Percentiles rank a stretch among this genome's conserved stretches.
Evolutionary conservation across 768 basidiomycete species (phyloP).

Genomic region (Kwoniella newhampshirensis): DNA sequence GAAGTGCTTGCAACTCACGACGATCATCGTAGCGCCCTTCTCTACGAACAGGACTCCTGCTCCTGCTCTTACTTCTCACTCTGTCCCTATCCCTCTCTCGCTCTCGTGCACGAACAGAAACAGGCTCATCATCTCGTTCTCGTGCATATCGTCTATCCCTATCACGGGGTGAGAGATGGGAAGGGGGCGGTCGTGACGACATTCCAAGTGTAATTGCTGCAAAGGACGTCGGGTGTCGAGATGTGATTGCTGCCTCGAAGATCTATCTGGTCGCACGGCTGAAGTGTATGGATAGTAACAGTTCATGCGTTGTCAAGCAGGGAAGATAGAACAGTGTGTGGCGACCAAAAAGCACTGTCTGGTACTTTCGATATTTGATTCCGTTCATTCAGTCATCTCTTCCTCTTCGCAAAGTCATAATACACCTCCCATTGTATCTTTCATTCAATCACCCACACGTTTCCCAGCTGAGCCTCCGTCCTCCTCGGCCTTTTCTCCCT

Average conservation of each 20-base stretch:
- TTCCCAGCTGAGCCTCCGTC: neutral
- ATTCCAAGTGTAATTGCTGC: too few relatives aligned
- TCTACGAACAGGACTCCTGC: conserved; percentile 16
- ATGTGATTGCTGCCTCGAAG: too few relatives aligned
- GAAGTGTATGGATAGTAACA: too few relatives aligned
- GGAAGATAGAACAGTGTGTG: too few relatives aligned
- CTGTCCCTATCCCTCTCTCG: conserved; percentile 10
- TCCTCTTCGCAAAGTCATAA: neutral
- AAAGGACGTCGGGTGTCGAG: too few relatives aligned
- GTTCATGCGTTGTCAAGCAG: too few relatives aligned
- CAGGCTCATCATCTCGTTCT: conserved; percentile 5
- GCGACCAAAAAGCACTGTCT: too few relatives aligned
- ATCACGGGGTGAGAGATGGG: conserved; percentile 24
- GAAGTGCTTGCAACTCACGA: conserved; percentile 3
- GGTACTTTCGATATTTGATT: conserved; percentile 8
- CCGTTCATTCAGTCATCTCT: neutral
- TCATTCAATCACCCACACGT: neutral
- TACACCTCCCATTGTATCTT: neutral
- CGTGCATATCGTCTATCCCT: conserved; percentile 8
- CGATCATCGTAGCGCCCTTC: conserved; percentile 19
- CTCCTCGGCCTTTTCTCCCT: neutral
- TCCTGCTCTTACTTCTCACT: conserved; percentile 18
- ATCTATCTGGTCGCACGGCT: too few relatives aligned
- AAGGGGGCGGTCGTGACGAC: too few relatives aligned
- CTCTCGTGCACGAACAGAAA: conserved; percentile 2